These are phyloP conservation scores for Cladophialophora chaetospira DNA, from an alignment of 2,329 filamentous ascomycete genomes.

Conservation along the genomic window DNA sequence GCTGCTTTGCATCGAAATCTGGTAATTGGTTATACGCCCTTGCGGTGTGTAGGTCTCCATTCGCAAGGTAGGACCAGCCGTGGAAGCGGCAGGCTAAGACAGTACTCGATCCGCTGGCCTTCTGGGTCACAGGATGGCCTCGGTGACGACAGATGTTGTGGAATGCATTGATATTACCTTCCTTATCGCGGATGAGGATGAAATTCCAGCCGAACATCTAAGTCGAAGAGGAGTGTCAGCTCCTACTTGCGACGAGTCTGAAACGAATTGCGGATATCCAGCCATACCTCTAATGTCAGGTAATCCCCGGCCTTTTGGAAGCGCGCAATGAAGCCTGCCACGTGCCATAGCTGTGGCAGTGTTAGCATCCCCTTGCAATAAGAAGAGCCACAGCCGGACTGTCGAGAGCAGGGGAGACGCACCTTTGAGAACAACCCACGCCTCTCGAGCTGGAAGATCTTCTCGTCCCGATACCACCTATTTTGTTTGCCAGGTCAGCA, in stretches of 20 bases:
- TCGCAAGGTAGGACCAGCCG: constrained; percentile 63
- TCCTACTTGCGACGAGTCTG: not conserved
- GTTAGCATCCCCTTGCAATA: no score
- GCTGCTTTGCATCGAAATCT: constrained; percentile 61
- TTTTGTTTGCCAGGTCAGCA: not conserved
- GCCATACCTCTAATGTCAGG: constrained; percentile 26
- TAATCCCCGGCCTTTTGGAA: constrained; percentile 30
- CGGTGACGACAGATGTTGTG: constrained; percentile 66
- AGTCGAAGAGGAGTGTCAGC: not conserved
- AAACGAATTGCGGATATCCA: not conserved
- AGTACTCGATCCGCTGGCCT: constrained; percentile 30
- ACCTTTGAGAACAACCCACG: constrained; percentile 27
- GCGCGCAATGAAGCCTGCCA: constrained; percentile 24
- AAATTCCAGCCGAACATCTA: constrained; percentile 55
- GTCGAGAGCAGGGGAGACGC: not conserved
- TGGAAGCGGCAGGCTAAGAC: constrained; percentile 64
- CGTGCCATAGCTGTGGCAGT: constrained; percentile 31
- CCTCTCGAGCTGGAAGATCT: constrained; percentile 29
- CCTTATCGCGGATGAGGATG: constrained; percentile 54
- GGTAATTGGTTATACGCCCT: constrained; percentile 59
- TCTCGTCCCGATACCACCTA: constrained; percentile 30
- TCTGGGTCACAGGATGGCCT: constrained; percentile 56
- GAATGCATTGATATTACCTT: constrained; percentile 59
- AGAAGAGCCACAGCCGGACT: no score
- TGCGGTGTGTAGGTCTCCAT: constrained; percentile 61